These are phyloP conservation scores for Saccharomycopsis sp. DNA, from an alignment of 805 yeast genomes.

Conservation along the genomic window DNA sequence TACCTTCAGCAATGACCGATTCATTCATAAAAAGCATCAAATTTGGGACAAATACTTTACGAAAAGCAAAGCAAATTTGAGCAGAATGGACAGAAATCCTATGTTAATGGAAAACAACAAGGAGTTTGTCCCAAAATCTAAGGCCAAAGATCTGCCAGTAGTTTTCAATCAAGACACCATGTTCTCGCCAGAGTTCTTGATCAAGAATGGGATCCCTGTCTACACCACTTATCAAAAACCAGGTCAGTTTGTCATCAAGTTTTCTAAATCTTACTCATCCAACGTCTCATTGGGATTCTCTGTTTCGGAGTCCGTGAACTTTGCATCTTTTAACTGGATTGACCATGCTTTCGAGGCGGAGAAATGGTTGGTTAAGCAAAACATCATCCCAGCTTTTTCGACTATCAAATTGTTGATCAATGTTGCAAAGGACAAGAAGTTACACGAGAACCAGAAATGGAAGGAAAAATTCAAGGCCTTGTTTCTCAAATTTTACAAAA, in stretches of 20 bases:
- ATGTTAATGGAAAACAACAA: too few species aligned
- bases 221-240: slow-evolving; percentile 46
- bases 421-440: slow-evolving; percentile 32
- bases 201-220: slow-evolving; percentile 39
- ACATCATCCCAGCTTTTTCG: slow-evolving; percentile 45
- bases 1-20: slow-evolving; percentile 24
- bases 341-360: slow-evolving; percentile 39
- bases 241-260: slow-evolving; percentile 52
- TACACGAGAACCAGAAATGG: slow-evolving; percentile 32
- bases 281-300: slow-evolving; percentile 46
- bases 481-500: slow-evolving; percentile 28
- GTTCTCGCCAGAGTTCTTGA: slow-evolving; percentile 42
- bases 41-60: slow-evolving; percentile 14
- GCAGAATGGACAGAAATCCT: slow-evolving; percentile 8
- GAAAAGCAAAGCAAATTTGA: slow-evolving; percentile 7
- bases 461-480: slow-evolving; percentile 29
- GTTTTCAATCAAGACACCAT: slow-evolving; percentile 37
- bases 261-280: slow-evolving; percentile 46
- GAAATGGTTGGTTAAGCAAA: slow-evolving; percentile 40
- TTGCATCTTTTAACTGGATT: slow-evolving; percentile 54
- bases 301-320: slow-evolving; percentile 45
- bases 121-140: too few species aligned
- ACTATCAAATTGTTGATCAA: slow-evolving; percentile 39
- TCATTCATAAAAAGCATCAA: slow-evolving; percentile 9
- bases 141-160: slow-evolving; percentile 15